Evolutionary conservation across 2,329 filamentous ascomycete genomes (phyloP).

Genomic region (Beauveria australis): DNA sequence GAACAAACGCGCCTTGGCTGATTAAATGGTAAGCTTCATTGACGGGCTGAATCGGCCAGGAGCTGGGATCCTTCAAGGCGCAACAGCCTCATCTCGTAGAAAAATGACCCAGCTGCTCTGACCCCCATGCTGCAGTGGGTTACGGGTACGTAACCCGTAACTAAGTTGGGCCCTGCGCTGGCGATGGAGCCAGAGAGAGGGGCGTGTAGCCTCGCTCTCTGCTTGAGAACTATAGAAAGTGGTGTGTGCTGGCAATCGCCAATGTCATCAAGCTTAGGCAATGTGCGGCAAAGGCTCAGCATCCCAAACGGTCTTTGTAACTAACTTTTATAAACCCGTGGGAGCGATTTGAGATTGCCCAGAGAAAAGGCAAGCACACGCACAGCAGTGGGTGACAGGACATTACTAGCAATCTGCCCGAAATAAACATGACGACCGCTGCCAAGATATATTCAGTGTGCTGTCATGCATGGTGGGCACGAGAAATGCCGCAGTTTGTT

Average conservation of each 20-base stretch:
- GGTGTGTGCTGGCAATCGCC: not conserved
- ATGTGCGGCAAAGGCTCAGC: not conserved
- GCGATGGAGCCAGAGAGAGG: not conserved
- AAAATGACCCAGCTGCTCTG: not conserved
- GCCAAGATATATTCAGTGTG: not conserved
- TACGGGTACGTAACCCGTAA: conserved; percentile 1
- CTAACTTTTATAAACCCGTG: not conserved
- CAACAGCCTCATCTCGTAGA: conserved; percentile 2
- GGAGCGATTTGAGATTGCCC: conserved; percentile 4
- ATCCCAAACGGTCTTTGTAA: not conserved
- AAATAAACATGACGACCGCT: not conserved
- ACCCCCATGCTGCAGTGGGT: not conserved
- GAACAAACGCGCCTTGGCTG: conserved; percentile 1
- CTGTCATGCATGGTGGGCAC: not conserved
- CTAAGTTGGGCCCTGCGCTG: not conserved
- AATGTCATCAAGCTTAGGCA: not conserved
- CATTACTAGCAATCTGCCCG: not conserved
- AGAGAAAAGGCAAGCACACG: not conserved
- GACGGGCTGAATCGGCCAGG: not conserved
- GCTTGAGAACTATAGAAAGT: not conserved
- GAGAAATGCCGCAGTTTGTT: conserved; percentile 3
- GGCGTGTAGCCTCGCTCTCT: not conserved
- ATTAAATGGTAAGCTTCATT: conserved; percentile 1
- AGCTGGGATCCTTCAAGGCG: conserved; percentile 3
- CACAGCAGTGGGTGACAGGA: not conserved